phyloP scores from a whole-genome alignment of 1,139 yeast genomes.

The Groenewaldozyma sp. region DNA sequence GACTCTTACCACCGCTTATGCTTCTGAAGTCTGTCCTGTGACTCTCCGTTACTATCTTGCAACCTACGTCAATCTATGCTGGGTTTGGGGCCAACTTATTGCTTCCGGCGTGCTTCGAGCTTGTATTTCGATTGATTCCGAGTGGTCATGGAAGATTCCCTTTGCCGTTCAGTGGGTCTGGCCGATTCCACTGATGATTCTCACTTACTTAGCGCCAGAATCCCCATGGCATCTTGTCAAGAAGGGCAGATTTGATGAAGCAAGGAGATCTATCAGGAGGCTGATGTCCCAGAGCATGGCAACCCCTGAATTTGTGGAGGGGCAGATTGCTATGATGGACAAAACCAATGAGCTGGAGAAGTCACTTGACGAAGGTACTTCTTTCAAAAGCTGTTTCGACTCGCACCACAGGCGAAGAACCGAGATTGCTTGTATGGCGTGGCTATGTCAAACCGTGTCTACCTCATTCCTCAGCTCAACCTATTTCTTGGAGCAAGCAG shows the following conservation, averaged over 20 bases:
- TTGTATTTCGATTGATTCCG: constrained; percentile 18
- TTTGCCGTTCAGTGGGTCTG: constrained; percentile 53
- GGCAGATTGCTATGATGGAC: constrained; percentile 27
- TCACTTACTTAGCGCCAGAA: constrained; percentile 45
- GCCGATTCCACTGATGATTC: constrained; percentile 46
- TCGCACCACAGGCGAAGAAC: constrained; percentile 45
- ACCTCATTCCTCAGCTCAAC: constrained; percentile 12
- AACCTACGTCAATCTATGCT: constrained; percentile 35
- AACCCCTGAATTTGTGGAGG: constrained; percentile 24
- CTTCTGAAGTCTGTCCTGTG: constrained; percentile 39
- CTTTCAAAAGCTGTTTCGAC: constrained; percentile 39
- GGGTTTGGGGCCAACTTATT: constrained; percentile 36
- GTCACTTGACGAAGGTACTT: constrained; percentile 19
- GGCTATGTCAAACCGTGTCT: constrained; percentile 40
- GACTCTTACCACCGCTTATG: constrained; percentile 36
- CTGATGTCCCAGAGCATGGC: constrained; percentile 9
- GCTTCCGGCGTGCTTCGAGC: constrained; percentile 34
- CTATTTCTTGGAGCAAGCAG: constrained; percentile 16
- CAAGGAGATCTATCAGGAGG: constrained; percentile 25
- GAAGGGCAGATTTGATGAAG: constrained; percentile 31
- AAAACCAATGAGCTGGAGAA: constrained; percentile 38
- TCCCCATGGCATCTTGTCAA: constrained; percentile 47
- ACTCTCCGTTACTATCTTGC: constrained; percentile 35
- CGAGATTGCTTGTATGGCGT: constrained; percentile 38
- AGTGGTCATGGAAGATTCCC: constrained; percentile 35